phyloP scores from a whole-genome alignment of 2,329 filamentous ascomycete species.

The Claviceps spartinae region DNA sequence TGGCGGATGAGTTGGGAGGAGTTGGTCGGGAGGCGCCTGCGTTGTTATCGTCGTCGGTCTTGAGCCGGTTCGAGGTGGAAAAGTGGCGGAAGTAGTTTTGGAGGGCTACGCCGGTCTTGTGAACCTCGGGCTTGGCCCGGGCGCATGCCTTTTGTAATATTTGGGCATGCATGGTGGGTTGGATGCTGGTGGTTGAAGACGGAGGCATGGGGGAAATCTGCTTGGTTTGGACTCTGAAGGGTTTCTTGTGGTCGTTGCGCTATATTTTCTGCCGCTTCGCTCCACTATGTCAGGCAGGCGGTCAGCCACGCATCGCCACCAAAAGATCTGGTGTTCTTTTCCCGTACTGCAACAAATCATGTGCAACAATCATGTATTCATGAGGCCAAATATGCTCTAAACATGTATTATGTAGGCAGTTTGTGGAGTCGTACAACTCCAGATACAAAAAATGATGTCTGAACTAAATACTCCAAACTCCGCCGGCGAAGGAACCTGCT shows the following conservation, averaged over 20 bases:
- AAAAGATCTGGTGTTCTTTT: neutral
- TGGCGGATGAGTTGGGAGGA: constrained; percentile 9
- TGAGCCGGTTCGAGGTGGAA: constrained; percentile 20
- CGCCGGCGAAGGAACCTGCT: neutral
- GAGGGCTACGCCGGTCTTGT: constrained; percentile 18
- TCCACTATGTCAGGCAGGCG: neutral
- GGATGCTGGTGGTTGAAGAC: constrained; percentile 4
- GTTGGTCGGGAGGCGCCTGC: too few relatives aligned
- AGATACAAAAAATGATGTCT: constrained; percentile 1
- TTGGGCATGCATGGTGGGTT: constrained; percentile 23
- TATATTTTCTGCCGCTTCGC: constrained; percentile 1
- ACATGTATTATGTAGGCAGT: neutral
- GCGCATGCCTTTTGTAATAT: constrained; percentile 24
- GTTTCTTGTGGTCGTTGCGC: neutral
- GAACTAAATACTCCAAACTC: constrained; percentile 8
- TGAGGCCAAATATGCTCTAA: neutral
- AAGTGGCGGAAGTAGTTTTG: constrained; percentile 16
- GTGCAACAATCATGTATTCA: too few relatives aligned
- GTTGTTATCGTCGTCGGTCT: neutral
- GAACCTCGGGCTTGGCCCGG: constrained; percentile 22
- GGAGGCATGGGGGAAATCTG: neutral
- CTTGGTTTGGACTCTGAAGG: neutral
- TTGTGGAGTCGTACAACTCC: neutral
- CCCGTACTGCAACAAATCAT: too few relatives aligned
- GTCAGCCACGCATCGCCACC: neutral